Percentiles rank a stretch among this genome's conserved stretches.
Conservation (phyloP, 495 filamentous ascomycete species). For the Lepidopterella palustris region DNA sequence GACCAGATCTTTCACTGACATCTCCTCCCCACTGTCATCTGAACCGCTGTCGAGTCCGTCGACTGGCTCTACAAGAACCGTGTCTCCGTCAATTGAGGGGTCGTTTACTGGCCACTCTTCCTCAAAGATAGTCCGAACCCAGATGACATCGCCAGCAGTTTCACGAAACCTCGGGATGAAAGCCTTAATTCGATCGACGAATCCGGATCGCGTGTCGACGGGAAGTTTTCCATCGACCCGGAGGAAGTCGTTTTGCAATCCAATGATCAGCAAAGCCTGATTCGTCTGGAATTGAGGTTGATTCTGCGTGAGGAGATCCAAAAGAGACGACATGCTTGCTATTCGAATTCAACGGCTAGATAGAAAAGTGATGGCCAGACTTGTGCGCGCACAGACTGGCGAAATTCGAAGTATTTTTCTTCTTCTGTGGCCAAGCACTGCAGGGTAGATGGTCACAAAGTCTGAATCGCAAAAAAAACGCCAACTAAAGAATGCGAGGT, state of each 20-base stretch:
- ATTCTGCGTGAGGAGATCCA: slow-evolving; percentile 35
- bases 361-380: slow-evolving; percentile 4
- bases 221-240: slow-evolving; percentile 61
- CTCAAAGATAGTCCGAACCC: slow-evolving; percentile 75
- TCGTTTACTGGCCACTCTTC: slow-evolving; percentile 49
- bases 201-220: slow-evolving; percentile 56
- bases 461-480: neutral
- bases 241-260: slow-evolving; percentile 90
- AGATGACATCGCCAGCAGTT: slow-evolving; percentile 68
- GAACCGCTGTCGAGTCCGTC: slow-evolving; percentile 20
- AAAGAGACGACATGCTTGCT: slow-evolving; percentile 30
- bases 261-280: slow-evolving; percentile 76
- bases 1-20: slow-evolving; percentile 19
- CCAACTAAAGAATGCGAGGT: neutral
- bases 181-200: slow-evolving; percentile 58
- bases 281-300: slow-evolving; percentile 57
- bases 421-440: neutral
- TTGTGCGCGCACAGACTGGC: slow-evolving; percentile 13
- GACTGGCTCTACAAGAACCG: slow-evolving; percentile 37
- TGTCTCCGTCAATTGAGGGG: slow-evolving; percentile 39
- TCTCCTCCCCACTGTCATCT: slow-evolving; percentile 18
- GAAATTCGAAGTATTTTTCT: neutral
- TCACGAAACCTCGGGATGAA: slow-evolving; percentile 70
- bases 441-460: neutral
- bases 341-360: neutral